phyloP scores from a whole-genome alignment of 1,284 basidiomycete genomes.

The Marasmius sp. region DNA sequence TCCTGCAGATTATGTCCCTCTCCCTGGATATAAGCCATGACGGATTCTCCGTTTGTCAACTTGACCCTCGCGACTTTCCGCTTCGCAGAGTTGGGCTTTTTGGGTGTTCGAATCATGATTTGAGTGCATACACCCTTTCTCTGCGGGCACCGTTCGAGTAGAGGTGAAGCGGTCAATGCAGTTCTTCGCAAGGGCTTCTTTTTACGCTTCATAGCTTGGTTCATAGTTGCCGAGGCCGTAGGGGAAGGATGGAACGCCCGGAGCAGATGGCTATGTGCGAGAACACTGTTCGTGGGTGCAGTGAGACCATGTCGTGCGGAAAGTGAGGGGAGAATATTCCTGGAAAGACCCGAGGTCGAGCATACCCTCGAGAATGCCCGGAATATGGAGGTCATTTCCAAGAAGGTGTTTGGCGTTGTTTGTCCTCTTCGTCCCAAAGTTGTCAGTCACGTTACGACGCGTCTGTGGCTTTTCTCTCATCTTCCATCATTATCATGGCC shows the following conservation, averaged over 20 bases:
- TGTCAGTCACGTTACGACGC: background rate
- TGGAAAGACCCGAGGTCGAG: background rate
- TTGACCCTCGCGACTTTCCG: constrained; percentile 96
- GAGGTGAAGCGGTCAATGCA: constrained; percentile 67
- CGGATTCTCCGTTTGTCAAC: constrained; percentile 85
- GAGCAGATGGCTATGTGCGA: constrained; percentile 7
- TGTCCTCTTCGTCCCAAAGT: background rate
- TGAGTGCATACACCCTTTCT: constrained; percentile 88
- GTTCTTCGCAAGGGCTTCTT: constrained; percentile 49
- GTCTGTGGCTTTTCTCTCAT: background rate
- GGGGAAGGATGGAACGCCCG: constrained; percentile 70
- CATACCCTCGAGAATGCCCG: background rate
- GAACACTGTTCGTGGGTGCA: background rate
- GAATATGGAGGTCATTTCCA: constrained; percentile 1
- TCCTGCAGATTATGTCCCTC: constrained; percentile 99
- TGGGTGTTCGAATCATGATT: constrained; percentile 86
- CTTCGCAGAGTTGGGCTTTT: constrained; percentile 99
- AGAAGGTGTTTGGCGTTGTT: background rate
- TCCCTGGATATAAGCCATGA: constrained; percentile 95
- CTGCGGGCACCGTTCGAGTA: constrained; percentile 79
- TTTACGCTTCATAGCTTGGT: constrained; percentile 75
- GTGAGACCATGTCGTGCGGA: background rate
- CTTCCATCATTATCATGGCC: constrained; percentile 35
- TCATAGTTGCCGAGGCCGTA: constrained; percentile 66
- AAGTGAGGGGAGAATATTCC: background rate